phyloP scores from a whole-genome alignment of 306 rosid genomes.

The Psophocarpus tetragonolobus region DNA sequence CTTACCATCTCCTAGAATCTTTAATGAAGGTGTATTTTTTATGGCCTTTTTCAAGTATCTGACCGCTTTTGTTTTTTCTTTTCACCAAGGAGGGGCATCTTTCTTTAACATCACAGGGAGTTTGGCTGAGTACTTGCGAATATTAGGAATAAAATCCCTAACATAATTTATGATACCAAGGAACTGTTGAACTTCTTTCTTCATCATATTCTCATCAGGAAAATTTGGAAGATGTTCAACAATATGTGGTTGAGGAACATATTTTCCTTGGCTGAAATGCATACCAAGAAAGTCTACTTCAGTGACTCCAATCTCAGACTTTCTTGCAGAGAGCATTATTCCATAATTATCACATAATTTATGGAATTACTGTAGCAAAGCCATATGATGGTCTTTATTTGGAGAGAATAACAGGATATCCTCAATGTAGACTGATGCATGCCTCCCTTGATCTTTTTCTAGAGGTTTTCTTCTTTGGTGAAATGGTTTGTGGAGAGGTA shows the following conservation, averaged over 20 bases:
- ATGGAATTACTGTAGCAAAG: no score
- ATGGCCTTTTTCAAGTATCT: accelerated
- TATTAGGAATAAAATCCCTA: not conserved
- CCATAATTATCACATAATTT: no score
- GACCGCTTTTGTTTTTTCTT: not conserved
- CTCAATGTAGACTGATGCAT: no score
- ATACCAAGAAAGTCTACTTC: not conserved
- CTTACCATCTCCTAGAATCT: not conserved
- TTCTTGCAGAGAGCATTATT: no score
- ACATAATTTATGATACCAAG: not conserved
- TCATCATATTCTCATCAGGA: not conserved
- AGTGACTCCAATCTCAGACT: no score
- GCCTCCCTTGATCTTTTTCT: no score
- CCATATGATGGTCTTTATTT: no score
- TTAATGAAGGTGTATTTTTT: not conserved
- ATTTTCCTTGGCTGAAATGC: not conserved
- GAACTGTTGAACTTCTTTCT: not conserved
- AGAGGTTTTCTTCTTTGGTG: no score
- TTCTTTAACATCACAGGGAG: not conserved
- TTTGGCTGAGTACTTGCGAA: not conserved
- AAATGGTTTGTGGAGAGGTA: no score
- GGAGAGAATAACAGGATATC: no score
- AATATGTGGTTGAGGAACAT: not conserved
- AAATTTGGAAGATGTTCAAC: no score
- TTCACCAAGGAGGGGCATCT: not conserved